A percentile compares a stretch with the other conserved stretches of the same genome.
These are phyloP conservation scores for Vachellia pachyceras DNA, from an alignment of 306 rosid genomes.

Conservation along the genomic window DNA sequence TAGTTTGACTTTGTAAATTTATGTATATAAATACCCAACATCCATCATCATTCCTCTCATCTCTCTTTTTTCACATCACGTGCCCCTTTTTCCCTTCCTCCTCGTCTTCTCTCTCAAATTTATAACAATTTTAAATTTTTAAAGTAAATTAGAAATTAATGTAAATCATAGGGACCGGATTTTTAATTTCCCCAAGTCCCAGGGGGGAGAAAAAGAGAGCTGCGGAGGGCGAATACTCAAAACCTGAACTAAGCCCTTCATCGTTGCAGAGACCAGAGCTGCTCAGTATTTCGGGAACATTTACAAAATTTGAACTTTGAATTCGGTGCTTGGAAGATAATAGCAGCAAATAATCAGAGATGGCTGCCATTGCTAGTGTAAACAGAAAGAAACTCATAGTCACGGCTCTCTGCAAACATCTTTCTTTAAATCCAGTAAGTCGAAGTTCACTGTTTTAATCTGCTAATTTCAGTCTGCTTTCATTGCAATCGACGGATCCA, in stretches of 20 bases:
- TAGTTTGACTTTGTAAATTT: no score
- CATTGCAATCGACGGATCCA: neutral
- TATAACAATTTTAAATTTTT: no score
- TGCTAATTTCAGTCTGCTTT: neutral
- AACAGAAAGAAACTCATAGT: conserved; percentile 55
- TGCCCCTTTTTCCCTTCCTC: no score
- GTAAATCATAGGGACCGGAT: neutral
- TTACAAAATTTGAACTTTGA: neutral
- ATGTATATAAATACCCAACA: no score
- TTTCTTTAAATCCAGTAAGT: conserved; percentile 74
- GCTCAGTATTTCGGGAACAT: neutral
- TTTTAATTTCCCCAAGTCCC: neutral
- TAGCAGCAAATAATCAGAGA: conserved; percentile 28
- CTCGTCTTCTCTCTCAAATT: no score
- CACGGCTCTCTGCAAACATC: conserved; percentile 62
- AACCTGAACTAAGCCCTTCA: conserved; percentile 41
- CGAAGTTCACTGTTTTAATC: neutral
- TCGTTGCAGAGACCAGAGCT: conserved; percentile 12
- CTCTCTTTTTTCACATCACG: no score
- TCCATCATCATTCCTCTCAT: no score
- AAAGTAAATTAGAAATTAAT: no score
- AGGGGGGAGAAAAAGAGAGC: neutral
- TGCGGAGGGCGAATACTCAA: neutral
- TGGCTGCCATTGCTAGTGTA: conserved; percentile 57
- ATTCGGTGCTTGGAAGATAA: conserved; percentile 13